Base-by-base conservation (phyloP, 164 flowering plant species). In the Liriodendron chinense region DNA sequence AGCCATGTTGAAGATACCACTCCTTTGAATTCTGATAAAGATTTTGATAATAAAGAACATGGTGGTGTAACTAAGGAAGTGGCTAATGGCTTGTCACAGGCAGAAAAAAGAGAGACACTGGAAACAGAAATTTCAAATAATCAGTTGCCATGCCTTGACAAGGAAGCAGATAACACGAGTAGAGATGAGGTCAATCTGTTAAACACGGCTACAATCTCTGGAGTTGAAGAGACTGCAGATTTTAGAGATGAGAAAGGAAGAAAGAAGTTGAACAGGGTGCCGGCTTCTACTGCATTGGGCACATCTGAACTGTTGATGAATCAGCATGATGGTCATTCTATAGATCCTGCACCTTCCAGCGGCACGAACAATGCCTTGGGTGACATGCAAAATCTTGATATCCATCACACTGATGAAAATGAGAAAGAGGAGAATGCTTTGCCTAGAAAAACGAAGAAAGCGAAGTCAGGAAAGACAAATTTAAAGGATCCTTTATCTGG, bases 261-360 rank as follows among this genome's bases (percentile, higher is more conserved):
- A 65, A 77, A 73, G 84, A 80, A 82, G 83, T 48, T 69, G 12
- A 81, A 76, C 72, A 87, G 78, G 87, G 70, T 68, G 43, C 67
- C 20, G 43, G 62, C 10, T 69, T 73, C 83, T 48, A 62, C 76
- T 53, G 71, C 78, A 69, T 73, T 72, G 69, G 72, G 59, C 63
- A 65, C 64, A 9, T 65, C 57, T n/a, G 81, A 81, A 12, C 69
- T 68, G 47, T 69, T 53, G 64, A 16, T 7, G 16, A 72, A 82
- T 70, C 50, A 72, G 43, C 77, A 77, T 59, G 74, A 78, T 67
- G 59, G 65, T 67, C 43, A 47, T 50, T 24, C 57, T 70, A 69
- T 62, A 61, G 74, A 73, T 75, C 70, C 64, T 10, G 16, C n/a
- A 8, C 59, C 64, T 50, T 59, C 83, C 71, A 72, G 34, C 59